These are phyloP conservation scores for Teratosphaeria destructans DNA, from an alignment of 2,329 filamentous ascomycete genomes.

Conservation along the genomic window DNA sequence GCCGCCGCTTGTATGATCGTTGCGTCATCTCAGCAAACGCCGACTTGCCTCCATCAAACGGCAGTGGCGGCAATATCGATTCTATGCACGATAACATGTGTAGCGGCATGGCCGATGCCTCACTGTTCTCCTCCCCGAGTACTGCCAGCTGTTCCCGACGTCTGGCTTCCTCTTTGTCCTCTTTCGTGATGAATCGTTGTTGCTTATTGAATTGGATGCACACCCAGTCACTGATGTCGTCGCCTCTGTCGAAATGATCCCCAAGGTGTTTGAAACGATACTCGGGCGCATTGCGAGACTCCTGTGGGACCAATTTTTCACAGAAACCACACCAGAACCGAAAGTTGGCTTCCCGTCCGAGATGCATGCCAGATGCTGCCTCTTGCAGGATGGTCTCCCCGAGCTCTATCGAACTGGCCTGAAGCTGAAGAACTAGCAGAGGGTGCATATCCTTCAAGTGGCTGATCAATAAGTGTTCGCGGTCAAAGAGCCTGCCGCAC, in stretches of 20 bases:
- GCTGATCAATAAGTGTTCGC: conserved; percentile 39
- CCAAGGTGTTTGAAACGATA: conserved; percentile 63
- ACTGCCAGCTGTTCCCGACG: background rate
- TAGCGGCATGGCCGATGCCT: background rate
- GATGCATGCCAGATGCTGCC: conserved; percentile 30
- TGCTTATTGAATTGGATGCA: conserved; percentile 28
- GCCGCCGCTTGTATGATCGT: background rate
- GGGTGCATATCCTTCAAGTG: background rate
- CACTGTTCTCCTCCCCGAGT: conserved; percentile 1
- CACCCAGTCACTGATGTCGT: conserved; percentile 48
- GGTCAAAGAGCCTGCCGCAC: conserved; percentile 52
- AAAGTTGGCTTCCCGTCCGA: conserved; percentile 53
- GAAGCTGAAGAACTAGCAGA: background rate
- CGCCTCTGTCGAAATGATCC: conserved; percentile 52
- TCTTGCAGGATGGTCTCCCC: background rate
- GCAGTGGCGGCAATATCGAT: background rate
- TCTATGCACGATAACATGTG: background rate
- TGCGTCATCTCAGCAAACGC: background rate
- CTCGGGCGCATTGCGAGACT: conserved; percentile 28
- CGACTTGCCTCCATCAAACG: background rate
- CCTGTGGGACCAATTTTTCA: conserved; percentile 42
- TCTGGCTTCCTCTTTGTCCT: conserved; percentile 1
- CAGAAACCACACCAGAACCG: conserved; percentile 90
- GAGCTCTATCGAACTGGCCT: background rate
- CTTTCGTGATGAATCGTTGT: conserved; percentile 20